Evolutionary conservation across 768 basidiomycete species (phyloP), one percentile per base, ranked within the genome.

Genomic region (Tricholoma bakamatsutake): DNA sequence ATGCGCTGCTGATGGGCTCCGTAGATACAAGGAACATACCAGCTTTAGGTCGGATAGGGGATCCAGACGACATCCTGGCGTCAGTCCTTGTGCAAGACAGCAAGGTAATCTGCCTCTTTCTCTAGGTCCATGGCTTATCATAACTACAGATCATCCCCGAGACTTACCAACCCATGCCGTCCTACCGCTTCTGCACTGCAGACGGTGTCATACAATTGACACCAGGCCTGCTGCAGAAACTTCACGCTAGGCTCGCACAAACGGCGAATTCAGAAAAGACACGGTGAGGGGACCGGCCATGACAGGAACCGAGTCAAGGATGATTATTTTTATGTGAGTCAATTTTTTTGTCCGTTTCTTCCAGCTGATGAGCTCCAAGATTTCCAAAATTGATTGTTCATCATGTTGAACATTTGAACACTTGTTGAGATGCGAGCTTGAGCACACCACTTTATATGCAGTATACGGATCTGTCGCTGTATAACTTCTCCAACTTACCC

Each of bases 111-210:
- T 48, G 7, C 1, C 87, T 84, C 17, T 42, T n/a, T 48, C 42
- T 24, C 48, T 57, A 17, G 24, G 27, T 48, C n/a, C 27, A 48
- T 37, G 15, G 30, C 28, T 48, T 10, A 48, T 30, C 5, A 13
- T 8, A 7, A 31, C 30, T 31, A 9, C 61, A 88, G 87, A 85
- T 90, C 31, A 63, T 79, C 9, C 64, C 83, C 0, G 82, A 87
- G 27, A 93, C 90, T 1, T 93, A 92, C 61, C 82, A 88, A 63
- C 77, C 86, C 5, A 92, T 93, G 90, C 89, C 90, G 0, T 78
- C 90, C 6, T 93, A 93, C 67, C 82, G 91, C 17, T 57, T 92
- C 15, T 90, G 87, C 68, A 93, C 91, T 1, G 68, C 79, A 10
- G 87, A 91, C 56, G 91, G 90, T 2, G 69, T 88, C 0, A 76